Evolutionary conservation across 1,284 basidiomycete species (phyloP).

Genomic region (Microbotryomycetes sp.): DNA sequence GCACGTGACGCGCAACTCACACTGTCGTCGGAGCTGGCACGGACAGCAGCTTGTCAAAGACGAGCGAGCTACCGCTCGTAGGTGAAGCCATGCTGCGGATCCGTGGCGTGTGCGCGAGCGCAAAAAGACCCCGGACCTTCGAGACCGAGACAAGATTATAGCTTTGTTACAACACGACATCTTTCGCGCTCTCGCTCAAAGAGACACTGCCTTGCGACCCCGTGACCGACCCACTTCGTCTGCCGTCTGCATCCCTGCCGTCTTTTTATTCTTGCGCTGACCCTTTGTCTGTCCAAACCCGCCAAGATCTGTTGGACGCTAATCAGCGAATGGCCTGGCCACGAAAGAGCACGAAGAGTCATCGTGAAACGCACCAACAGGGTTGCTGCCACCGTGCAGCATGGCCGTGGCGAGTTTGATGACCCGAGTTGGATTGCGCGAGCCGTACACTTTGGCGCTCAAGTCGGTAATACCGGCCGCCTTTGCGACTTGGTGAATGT

Average conservation of each 20-base stretch:
- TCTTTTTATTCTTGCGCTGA: slow-evolving; percentile 33
- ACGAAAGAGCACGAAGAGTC: neutral
- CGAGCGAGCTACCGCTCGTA: neutral
- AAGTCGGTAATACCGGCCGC: slow-evolving; percentile 92
- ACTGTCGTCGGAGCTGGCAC: slow-evolving; percentile 22
- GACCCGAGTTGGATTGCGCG: slow-evolving; percentile 65
- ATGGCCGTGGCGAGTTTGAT: slow-evolving; percentile 41
- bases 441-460: slow-evolving; percentile 89
- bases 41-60: neutral
- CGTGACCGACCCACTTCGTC: slow-evolving; percentile 32
- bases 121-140: neutral
- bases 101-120: neutral
- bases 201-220: slow-evolving; percentile 29
- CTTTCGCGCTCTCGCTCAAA: neutral
- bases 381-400: slow-evolving; percentile 33
- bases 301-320: slow-evolving; percentile 27
- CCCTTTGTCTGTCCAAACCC: slow-evolving; percentile 28
- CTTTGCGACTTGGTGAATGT: slow-evolving; percentile 75
- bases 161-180: neutral
- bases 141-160: neutral
- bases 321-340: neutral
- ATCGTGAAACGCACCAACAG: slow-evolving; percentile 27
- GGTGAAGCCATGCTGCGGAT: no score
- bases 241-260: slow-evolving; percentile 35
- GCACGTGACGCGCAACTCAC: slow-evolving; percentile 7